Conservation (phyloP, 345 rosid genomes). For the Brassica incana region DNA sequence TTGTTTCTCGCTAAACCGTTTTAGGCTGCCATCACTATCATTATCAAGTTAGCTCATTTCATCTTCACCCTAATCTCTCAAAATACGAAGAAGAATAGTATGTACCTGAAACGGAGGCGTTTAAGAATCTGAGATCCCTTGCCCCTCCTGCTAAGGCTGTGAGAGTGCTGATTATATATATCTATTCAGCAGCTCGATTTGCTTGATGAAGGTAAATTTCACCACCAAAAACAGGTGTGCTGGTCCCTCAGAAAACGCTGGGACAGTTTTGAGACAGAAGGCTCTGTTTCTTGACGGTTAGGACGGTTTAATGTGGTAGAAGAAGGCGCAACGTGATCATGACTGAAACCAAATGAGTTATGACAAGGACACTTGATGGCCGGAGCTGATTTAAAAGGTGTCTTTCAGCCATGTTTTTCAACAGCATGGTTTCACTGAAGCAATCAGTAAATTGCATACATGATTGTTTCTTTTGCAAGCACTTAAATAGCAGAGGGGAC, state of each 20-base stretch:
- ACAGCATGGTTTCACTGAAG: no score
- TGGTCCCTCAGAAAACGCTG: slow-evolving; percentile 58
- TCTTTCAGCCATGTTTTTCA: no score
- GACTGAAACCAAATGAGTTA: no score
- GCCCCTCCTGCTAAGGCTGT: slow-evolving; percentile 80
- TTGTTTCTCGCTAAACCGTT: slow-evolving; percentile 89
- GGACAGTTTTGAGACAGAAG: slow-evolving; percentile 30
- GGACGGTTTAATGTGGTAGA: no score
- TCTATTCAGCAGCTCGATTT: not conserved
- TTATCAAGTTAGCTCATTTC: no score
- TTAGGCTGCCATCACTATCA: slow-evolving; percentile 59
- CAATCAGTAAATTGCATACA: no score
- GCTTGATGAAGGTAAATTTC: not conserved
- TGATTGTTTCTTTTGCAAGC: no score
- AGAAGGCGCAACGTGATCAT: no score
- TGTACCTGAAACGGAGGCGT: slow-evolving; percentile 96
- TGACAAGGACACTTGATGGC: no score
- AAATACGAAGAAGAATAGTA: not conserved
- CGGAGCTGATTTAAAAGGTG: no score
- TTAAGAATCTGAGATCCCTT: slow-evolving; percentile 61
- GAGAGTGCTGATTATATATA: slow-evolving; percentile 39
- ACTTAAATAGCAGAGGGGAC: no score
- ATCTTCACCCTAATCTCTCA: not conserved
- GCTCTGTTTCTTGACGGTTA: no score
- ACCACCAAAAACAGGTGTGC: slow-evolving; percentile 15